These are phyloP conservation scores for Metschnikowia arizonensis DNA, from an alignment of 805 yeast genomes.

Conservation along the genomic window DNA sequence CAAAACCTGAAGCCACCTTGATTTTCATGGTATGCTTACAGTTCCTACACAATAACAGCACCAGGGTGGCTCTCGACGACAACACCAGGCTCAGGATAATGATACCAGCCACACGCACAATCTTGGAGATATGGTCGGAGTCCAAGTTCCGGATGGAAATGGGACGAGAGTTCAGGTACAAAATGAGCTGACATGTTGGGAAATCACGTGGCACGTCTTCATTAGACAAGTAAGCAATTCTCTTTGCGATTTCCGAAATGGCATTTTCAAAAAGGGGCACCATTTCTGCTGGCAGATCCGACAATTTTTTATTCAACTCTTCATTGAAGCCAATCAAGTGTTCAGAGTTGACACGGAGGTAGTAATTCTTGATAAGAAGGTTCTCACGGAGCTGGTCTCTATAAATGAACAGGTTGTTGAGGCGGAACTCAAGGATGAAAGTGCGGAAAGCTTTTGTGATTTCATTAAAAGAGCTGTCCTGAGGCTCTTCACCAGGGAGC, in stretches of 20 bases:
- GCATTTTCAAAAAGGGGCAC: slow-evolving; percentile 82
- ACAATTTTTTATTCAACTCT: slow-evolving; percentile 75
- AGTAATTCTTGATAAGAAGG: slow-evolving; percentile 69
- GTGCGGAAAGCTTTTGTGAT: slow-evolving; percentile 71
- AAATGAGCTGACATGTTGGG: slow-evolving; percentile 80
- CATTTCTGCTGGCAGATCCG: slow-evolving; percentile 85
- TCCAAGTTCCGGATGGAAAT: slow-evolving; percentile 77
- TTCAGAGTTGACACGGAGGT: slow-evolving; percentile 69
- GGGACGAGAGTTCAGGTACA: slow-evolving; percentile 67
- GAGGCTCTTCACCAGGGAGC: slow-evolving; percentile 74
- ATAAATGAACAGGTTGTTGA: slow-evolving; percentile 77
- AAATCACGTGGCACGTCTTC: slow-evolving; percentile 52
- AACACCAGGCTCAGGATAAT: slow-evolving; percentile 87
- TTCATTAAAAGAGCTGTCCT: slow-evolving; percentile 63
- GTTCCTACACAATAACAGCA: slow-evolving; percentile 79
- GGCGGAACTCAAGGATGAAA: slow-evolving; percentile 81
- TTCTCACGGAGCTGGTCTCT: slow-evolving; percentile 89
- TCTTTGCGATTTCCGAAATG: slow-evolving; percentile 79
- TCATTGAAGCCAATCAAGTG: slow-evolving; percentile 87
- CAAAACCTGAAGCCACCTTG: slow-evolving; percentile 62
- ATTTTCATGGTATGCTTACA: slow-evolving; percentile 79
- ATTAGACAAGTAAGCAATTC: slow-evolving; percentile 52
- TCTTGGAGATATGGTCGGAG: slow-evolving; percentile 82
- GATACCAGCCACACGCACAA: slow-evolving; percentile 89
- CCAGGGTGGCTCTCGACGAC: slow-evolving; percentile 77